phyloP scores from a whole-genome alignment of 495 filamentous ascomycete species.

The Aspergillus baeticus region DNA sequence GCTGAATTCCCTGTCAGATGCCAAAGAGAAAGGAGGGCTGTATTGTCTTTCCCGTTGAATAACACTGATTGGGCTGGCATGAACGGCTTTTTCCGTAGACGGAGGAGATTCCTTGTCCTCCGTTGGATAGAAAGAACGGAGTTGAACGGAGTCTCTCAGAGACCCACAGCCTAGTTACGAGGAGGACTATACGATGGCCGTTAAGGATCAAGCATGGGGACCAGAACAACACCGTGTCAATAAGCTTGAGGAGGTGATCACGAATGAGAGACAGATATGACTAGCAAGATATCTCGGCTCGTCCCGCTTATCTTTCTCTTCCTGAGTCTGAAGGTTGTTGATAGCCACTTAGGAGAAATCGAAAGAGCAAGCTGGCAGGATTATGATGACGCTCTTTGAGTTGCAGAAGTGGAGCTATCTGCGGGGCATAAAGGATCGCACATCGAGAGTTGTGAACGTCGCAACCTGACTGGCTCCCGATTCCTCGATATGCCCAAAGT shows the following conservation, averaged over 20 bases:
- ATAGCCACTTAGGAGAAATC: no score
- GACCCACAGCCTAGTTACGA: no score
- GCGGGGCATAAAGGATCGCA: conserved; percentile 11
- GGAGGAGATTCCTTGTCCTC: no score
- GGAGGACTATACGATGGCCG: no score
- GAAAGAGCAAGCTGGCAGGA: background rate
- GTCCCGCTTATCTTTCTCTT: background rate
- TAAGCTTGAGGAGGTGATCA: background rate
- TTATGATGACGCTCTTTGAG: background rate
- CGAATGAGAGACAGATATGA: background rate
- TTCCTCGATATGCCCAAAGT: background rate
- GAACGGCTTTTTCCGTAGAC: no score
- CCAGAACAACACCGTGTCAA: background rate
- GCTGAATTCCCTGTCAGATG: background rate
- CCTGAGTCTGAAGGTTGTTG: background rate
- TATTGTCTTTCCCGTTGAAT: background rate
- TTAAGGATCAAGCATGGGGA: background rate
- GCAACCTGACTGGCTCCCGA: conserved; percentile 5
- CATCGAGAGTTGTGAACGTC: conserved; percentile 5
- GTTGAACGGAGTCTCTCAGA: no score
- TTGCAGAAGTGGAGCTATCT: background rate
- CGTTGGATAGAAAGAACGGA: no score
- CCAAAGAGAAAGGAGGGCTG: no score
- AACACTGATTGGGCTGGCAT: background rate
- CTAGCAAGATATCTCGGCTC: background rate